phyloP scores from a whole-genome alignment of 2,329 filamentous ascomycete species.

The Pseudogymnoascus sp. region DNA sequence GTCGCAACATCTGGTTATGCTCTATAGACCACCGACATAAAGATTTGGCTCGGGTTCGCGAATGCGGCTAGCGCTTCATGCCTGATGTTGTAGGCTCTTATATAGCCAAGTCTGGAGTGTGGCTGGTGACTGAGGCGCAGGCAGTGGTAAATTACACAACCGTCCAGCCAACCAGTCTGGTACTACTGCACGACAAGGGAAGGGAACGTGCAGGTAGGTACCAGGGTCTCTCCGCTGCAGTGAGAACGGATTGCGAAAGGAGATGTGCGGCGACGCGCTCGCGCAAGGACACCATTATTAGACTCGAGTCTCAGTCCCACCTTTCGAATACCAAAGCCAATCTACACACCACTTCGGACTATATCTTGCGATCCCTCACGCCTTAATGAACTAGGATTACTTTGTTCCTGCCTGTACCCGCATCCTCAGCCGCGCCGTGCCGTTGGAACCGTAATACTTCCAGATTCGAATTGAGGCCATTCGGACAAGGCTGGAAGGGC shows the following conservation, averaged over 20 bases:
- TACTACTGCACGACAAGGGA: not conserved
- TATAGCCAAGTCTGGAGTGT: not conserved
- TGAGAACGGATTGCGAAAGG: constrained; percentile 4
- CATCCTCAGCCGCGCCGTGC: not conserved
- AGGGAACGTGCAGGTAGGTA: not conserved
- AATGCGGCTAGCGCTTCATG: not conserved
- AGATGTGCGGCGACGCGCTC: constrained; percentile 2
- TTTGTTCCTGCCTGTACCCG: not conserved
- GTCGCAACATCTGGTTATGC: not conserved
- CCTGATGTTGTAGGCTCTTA: constrained; percentile 1
- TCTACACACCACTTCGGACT: not conserved
- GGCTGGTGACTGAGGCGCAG: not conserved
- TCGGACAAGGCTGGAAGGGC: constrained; percentile 4
- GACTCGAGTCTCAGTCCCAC: constrained; percentile 6
- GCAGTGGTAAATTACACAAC: not conserved
- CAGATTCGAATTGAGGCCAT: not conserved
- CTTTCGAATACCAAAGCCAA: not conserved
- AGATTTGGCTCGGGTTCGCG: constrained; percentile 4
- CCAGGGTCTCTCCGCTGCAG: not conserved
- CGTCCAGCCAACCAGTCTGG: not conserved
- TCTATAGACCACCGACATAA: not conserved
- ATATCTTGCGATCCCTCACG: not conserved
- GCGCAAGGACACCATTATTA: constrained; percentile 2
- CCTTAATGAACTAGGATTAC: not conserved
- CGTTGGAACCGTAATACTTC: not conserved